Evolutionary conservation across 2,329 filamentous ascomycete genomes (phyloP), one percentile per base, ranked within the genome.

Genomic region (Cytospora chrysosperma): DNA sequence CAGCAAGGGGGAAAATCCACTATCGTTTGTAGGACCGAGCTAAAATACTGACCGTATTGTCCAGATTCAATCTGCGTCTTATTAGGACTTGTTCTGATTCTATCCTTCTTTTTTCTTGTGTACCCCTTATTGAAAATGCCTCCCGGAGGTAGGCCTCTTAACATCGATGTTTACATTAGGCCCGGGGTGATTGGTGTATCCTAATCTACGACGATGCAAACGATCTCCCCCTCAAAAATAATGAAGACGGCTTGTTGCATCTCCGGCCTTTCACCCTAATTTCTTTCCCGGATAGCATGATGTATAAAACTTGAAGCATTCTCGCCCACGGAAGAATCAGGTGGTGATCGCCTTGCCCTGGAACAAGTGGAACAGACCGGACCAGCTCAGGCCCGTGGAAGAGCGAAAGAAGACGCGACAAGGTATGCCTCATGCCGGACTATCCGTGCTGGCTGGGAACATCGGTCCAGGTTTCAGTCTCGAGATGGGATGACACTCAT

Each of bases 21-120:
- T 43, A 43, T 19, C 19, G n/a, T 61, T 19, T 12, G n/a, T 61
- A 55, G 59, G 51, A 51, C 59, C 51, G 30, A 50, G 24, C 59
- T 40, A 61, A 37, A 37, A 27, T 37, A 54, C 37, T 5, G 37
- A 50, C 37, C 51, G 37, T 37, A 55, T 43, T 40, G 54, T 55
- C 19, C n/a, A 47, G 6, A 21, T 26, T 17, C 9, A 57, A 30
- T 50, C 30, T 32, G 12, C 15, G 10, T n/a, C n/a, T n/a, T 26
- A 34, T 58, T 24, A 12, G 27, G 28, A 34, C n/a, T 10, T 32
- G 24, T 49, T 24, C 50, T 10, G 49, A 32, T 49, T 24, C 50
- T 28, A 26, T 21, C n/a, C 15, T 50, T 17, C 28, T 19, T 24
- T 24, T 34, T 19, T 40, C 15, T n/a, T 6, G 17, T n/a, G 12